Evolutionary conservation across 2,329 filamentous ascomycete genomes (phyloP), one percentile per base, ranked within the genome.

Genomic region (Paramyrothecium sp.): DNA sequence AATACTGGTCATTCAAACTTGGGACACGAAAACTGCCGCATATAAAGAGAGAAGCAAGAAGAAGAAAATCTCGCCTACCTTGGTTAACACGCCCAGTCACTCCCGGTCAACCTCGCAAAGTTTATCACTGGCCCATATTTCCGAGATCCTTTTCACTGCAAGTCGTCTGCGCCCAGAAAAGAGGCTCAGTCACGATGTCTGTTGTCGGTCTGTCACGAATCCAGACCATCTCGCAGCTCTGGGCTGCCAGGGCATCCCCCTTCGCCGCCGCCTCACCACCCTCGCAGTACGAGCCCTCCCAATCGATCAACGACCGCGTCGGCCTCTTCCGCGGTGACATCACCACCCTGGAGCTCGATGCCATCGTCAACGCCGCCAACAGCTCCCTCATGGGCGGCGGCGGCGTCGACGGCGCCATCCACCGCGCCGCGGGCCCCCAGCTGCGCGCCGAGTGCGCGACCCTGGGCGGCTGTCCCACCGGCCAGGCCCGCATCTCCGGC

Each of bases 311-410:
- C 76, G 75, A 85, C 69, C 87, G 84, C 61, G 81, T 97, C 65
- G 85, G 84, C 50, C 76, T 94, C 41, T 81, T 92, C 62, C 83
- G 85, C 56, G 85, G 86, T 64, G 92, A 97, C 72, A 96, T 98
- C 72, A 97, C 93, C 16, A 86, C 80, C 16, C 84, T 98, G 3
- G 71, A 81, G 33, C 82, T 92, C 50, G 91, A 92, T 68, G 89
- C 89, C 61, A 95, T 97, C 64, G 93, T 98, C 71, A 98, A 98
- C 71, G 94, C 95, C 1, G 94, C 95, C 49, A 98, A 98, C 72
- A 75, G 74, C 11, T 82, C 81, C 2, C 84, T 98, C 1, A 81
- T 90, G 0, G 92, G 93, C 55, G 95, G 95, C 54, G 92, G 92
- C n/a, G 95, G 95, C 38, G 92, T 98, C 17, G 89, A 93, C 68